phyloP scores from a whole-genome alignment of 306 rosid species.

The Vigna mungo region DNA sequence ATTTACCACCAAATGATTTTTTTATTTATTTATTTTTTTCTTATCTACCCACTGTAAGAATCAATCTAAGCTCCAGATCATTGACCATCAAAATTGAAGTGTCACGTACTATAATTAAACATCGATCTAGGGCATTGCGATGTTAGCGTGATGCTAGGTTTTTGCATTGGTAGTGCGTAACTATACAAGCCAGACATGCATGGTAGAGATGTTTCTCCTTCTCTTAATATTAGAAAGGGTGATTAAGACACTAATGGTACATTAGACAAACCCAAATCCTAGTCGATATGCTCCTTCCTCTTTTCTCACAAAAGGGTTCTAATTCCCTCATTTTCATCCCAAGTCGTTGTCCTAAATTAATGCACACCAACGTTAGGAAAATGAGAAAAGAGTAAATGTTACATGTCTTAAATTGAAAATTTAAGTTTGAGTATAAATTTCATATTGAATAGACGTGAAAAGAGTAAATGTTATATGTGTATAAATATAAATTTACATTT shows the following conservation, averaged over 20 bases:
- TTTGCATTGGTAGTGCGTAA: not conserved
- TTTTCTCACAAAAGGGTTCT: not conserved
- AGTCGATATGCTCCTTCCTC: constrained; percentile 29
- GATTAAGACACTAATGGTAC: constrained; percentile 37
- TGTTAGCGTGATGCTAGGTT: not conserved
- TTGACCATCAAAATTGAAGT: not conserved
- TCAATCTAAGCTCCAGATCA: not conserved
- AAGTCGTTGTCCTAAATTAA: constrained; percentile 35
- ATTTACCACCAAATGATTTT: not conserved
- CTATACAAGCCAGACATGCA: constrained; percentile 25
- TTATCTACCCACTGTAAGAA: no score
- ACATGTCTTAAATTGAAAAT: no score
- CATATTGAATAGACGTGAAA: no score
- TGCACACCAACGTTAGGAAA: not conserved
- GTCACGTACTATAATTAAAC: not conserved
- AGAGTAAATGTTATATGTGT: no score
- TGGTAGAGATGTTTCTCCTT: constrained; percentile 40
- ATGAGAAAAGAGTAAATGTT: not conserved
- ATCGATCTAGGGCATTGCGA: constrained; percentile 24
- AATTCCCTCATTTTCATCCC: constrained; percentile 20
- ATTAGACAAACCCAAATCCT: constrained; percentile 32
- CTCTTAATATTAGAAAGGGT: constrained; percentile 22
- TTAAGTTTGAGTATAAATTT: no score
- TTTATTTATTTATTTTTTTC: not conserved
- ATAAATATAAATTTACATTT: no score